Base-by-base conservation (phyloP, 2,329 filamentous ascomycete genomes). In the Penicillium hordei region DNA sequence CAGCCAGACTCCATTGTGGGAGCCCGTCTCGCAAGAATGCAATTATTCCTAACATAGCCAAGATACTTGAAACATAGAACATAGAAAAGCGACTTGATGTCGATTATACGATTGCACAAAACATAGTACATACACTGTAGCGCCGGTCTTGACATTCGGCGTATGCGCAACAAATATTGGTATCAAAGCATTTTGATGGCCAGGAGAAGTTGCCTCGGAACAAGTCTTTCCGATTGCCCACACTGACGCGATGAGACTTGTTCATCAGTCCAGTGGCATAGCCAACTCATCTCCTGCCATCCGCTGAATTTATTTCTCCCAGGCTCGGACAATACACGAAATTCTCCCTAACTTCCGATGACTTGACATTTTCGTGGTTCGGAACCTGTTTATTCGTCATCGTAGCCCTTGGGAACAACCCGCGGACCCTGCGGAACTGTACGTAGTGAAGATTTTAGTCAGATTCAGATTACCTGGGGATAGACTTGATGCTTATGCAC, bases 371-470 rank as follows among this genome's bases (percentile, higher is more conserved):
- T 43, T 55, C 39, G 42, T 27, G 55, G 46, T 38, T 55, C 33
- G 52, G 51, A 52, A 27, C 19, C 44, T 52, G 29, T 65, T 70
- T 72, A 72, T 58, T 75, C 68, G 67, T 81, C 79, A 63, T 81
- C 79, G 65, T 74, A 81, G 48, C 79, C 79, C 65, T 79, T 60
- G 3, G 78, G 78, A 53, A 76, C 76, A 55, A 74, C 71, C 44
- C 79, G 75, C 61, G 78, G 77, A 34, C 78, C 78, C 58, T 71
- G 67, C 46, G 79, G 78, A 60, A 81, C 79, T 81, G 58, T 55
- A 42, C 33, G 48, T 31, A 54, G 56, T 29, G 29, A 43, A 38
- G 5, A 59, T 48, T n/a, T 39, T 51, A 40, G 48, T 66, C 40
- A 67, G 62, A 34, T 40, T 51, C 17, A 49, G 10, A 27, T 23